Percentiles rank a stretch among this genome's conserved stretches.
Conservation (phyloP, 2,329 filamentous ascomycete genomes). For the Paecilomyces formosus region DNA sequence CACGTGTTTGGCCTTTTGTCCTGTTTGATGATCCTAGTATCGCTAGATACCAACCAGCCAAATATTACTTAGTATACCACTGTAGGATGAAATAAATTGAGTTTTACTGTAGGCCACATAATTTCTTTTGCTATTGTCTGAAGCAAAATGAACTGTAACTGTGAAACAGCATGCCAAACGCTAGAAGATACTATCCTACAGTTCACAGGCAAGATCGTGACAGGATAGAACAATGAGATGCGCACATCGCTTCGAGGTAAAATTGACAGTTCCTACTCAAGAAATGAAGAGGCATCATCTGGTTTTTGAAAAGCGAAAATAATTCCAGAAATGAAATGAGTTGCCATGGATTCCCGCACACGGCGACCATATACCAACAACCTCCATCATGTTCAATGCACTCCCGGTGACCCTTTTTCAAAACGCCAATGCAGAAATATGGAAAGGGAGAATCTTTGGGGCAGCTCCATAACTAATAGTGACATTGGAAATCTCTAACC, state of each 20-base stretch:
- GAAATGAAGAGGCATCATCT: background rate
- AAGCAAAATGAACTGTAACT: too few relatives aligned
- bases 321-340: background rate
- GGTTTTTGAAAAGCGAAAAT: background rate
- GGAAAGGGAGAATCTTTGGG: background rate
- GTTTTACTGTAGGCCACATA: too few relatives aligned
- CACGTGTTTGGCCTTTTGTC: too few relatives aligned
- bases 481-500: slow-evolving; percentile 2
- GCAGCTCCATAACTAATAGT: background rate
- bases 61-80: too few relatives aligned
- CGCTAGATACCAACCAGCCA: too few relatives aligned
- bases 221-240: background rate
- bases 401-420: background rate
- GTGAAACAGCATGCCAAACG: too few relatives aligned
- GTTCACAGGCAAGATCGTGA: background rate
- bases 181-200: too few relatives aligned
- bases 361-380: background rate
- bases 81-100: too few relatives aligned
- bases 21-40: too few relatives aligned
- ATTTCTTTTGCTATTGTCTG: too few relatives aligned
- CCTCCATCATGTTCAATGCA: background rate
- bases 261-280: background rate
- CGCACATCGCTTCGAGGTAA: background rate
- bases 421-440: background rate
- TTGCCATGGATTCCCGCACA: background rate